phyloP scores from a whole-genome alignment of 768 basidiomycete genomes.

The Tulasnella sp. region DNA sequence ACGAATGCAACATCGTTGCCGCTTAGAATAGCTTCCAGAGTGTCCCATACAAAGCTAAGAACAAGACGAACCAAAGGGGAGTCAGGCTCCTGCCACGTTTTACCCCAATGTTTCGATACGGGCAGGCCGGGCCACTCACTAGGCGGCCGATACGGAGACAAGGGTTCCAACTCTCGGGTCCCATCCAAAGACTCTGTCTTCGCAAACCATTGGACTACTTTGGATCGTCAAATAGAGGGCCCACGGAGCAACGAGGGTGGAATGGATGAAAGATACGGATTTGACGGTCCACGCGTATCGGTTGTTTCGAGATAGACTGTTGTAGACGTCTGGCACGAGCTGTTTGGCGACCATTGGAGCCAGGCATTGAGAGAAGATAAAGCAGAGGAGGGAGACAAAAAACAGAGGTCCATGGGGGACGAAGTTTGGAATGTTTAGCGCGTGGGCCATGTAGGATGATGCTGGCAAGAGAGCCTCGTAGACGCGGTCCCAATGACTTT shows the following conservation, averaged over 20 bases:
- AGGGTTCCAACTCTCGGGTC: conserved; percentile 45
- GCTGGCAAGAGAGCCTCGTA: not conserved
- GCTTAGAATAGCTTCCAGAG: conserved; percentile 51
- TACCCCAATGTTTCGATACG: too few relatives aligned
- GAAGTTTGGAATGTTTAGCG: conserved; percentile 43
- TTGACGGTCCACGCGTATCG: conserved; percentile 32
- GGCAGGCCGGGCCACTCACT: conserved; percentile 40
- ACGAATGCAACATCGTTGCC: conserved; percentile 65
- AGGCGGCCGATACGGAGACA: conserved; percentile 45
- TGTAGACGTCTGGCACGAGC: conserved; percentile 42
- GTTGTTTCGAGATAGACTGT: conserved; percentile 19
- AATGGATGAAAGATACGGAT: conserved; percentile 62
- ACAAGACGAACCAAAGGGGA: too few relatives aligned
- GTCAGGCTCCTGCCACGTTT: too few relatives aligned
- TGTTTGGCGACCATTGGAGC: conserved; percentile 42
- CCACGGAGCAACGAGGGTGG: conserved; percentile 52
- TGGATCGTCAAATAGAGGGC: conserved; percentile 39
- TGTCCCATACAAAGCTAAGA: conserved; percentile 70
- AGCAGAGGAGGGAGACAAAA: conserved; percentile 42
- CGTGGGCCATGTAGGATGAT: conserved; percentile 17
- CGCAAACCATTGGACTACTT: conserved; percentile 33
- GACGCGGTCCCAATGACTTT: not conserved
- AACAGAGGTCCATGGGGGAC: conserved; percentile 45
- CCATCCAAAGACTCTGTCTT: conserved; percentile 72
- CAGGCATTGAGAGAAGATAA: conserved; percentile 46